Percentiles rank a stretch among this genome's conserved stretches.
Conservation (phyloP, 805 yeast species). For the Metschnikowia lachancei region DNA sequence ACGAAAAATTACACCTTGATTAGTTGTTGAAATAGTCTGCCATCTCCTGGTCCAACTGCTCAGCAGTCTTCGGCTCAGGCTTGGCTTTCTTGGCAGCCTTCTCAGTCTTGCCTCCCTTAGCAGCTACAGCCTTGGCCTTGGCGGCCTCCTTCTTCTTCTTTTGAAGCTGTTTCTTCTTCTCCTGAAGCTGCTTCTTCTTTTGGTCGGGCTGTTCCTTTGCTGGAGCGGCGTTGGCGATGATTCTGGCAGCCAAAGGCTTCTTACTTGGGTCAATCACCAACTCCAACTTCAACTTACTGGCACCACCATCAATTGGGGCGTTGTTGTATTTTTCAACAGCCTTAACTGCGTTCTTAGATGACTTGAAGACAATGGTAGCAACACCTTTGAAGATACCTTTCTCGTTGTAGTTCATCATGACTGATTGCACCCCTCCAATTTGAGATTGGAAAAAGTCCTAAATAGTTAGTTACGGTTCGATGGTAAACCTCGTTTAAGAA, state of each 20-base stretch:
- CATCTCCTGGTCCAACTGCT: slow-evolving; percentile 97
- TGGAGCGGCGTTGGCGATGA: slow-evolving; percentile 46
- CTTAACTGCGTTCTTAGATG: slow-evolving; percentile 63
- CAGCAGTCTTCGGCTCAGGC: slow-evolving; percentile 68
- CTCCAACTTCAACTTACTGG: slow-evolving; percentile 71
- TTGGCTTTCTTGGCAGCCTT: slow-evolving; percentile 40
- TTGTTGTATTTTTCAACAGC: slow-evolving; percentile 87
- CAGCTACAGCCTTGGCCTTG: slow-evolving; percentile 30
- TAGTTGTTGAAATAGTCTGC: slow-evolving; percentile 76
- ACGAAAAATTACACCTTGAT: neutral
- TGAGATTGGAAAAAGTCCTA: slow-evolving; percentile 88
- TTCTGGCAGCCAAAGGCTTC: slow-evolving; percentile 73
- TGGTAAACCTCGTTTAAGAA: neutral
- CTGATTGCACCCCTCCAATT: slow-evolving; percentile 78
- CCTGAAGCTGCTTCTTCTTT: slow-evolving; percentile 25
- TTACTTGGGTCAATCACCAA: slow-evolving; percentile 81
- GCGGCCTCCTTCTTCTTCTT: slow-evolving; percentile 33
- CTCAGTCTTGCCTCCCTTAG: slow-evolving; percentile 22
- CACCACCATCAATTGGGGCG: slow-evolving; percentile 90
- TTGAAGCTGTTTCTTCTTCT: slow-evolving; percentile 29
- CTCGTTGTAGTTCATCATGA: slow-evolving; percentile 75
- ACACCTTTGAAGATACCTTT: slow-evolving; percentile 89
- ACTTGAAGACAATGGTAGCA: slow-evolving; percentile 80
- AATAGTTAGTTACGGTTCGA: slow-evolving; percentile 27
- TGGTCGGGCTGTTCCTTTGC: slow-evolving; percentile 21